Evolutionary conservation across 2,329 filamentous ascomycete genomes (phyloP).

Genomic region (Fusarium fujikuroi): DNA sequence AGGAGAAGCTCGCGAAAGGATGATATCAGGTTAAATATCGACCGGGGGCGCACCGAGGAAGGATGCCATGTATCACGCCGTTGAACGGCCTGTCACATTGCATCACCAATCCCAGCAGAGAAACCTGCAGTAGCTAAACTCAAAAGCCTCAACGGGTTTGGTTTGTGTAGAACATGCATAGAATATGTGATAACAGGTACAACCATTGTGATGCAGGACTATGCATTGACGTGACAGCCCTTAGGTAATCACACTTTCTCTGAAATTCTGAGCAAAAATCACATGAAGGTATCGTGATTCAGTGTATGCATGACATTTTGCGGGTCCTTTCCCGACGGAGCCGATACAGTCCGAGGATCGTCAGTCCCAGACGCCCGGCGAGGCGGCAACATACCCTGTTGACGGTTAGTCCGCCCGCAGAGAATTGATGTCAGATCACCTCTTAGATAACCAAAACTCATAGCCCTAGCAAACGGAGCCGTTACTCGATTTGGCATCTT

Average conservation of each 20-base stretch:
- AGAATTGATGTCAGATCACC: neutral
- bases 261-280: neutral
- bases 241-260: neutral
- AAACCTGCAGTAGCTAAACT: neutral
- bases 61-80: neutral
- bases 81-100: neutral
- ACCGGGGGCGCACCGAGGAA: slow-evolving; percentile 15
- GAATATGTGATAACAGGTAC: neutral
- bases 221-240: neutral
- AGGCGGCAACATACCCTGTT: neutral
- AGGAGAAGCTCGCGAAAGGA: neutral
- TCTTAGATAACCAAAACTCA: neutral
- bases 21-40: neutral
- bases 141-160: neutral
- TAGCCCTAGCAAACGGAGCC: neutral
- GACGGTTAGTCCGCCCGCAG: slow-evolving; percentile 3
- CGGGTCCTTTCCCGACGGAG: neutral
- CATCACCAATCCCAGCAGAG: neutral
- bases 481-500: slow-evolving; percentile 10
- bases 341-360: slow-evolving; percentile 13
- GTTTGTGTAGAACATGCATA: neutral
- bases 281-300: neutral
- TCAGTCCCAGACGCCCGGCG: neutral
- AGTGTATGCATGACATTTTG: neutral
- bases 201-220: neutral